phyloP scores from a whole-genome alignment of 2,329 filamentous ascomycete species.

The Atkinsonella hypoxylon region DNA sequence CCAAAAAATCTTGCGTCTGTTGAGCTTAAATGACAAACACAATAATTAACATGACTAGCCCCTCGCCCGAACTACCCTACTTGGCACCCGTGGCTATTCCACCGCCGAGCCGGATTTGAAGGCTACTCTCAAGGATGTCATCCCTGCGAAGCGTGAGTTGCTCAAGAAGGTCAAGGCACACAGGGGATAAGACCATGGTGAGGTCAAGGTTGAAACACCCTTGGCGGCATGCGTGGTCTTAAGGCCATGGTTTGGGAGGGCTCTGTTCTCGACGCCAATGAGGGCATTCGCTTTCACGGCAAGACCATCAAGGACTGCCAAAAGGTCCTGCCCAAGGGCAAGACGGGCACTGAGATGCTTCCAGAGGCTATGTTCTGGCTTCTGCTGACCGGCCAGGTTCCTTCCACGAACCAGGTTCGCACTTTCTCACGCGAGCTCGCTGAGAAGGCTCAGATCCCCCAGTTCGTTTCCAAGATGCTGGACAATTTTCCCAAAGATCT shows the following conservation, averaged over 20 bases:
- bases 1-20: neutral
- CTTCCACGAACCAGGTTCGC: constrained; percentile 70
- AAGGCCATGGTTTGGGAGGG: constrained; percentile 99
- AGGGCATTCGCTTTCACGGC: constrained; percentile 97
- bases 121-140: constrained; percentile 66
- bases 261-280: constrained; percentile 88
- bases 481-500: constrained; percentile 81
- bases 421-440: constrained; percentile 76
- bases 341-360: constrained; percentile 87
- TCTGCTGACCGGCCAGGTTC: constrained; percentile 83
- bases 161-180: constrained; percentile 88
- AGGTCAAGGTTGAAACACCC: constrained; percentile 89
- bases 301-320: constrained; percentile 98
- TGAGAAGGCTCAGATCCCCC: constrained; percentile 70
- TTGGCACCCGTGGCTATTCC: constrained; percentile 48
- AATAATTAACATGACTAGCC: constrained; percentile 1
- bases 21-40: neutral
- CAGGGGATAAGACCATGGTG: constrained; percentile 70
- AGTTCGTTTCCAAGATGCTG: constrained; percentile 77
- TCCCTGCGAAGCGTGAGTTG: constrained; percentile 87
- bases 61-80: constrained; percentile 16
- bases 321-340: constrained; percentile 83
- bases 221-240: constrained; percentile 93
- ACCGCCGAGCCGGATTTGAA: constrained; percentile 84
- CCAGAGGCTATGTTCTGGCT: constrained; percentile 99